Evolutionary conservation across 2,329 filamentous ascomycete species (phyloP).

Genomic region (Diaporthe sp.): DNA sequence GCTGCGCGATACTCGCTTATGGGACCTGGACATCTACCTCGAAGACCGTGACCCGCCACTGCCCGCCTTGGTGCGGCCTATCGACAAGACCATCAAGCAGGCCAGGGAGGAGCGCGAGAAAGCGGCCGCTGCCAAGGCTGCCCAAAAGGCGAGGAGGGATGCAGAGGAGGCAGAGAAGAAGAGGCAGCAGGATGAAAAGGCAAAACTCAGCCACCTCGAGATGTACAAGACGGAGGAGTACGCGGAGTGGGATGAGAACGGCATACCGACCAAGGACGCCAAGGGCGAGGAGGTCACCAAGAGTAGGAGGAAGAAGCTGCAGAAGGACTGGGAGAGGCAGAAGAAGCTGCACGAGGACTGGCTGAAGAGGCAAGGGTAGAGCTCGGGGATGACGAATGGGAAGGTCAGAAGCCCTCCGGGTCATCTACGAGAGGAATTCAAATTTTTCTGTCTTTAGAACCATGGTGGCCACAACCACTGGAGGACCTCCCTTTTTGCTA

Average conservation of each 20-base stretch:
- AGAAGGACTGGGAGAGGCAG: conserved; percentile 80
- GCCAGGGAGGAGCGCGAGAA: conserved; percentile 67
- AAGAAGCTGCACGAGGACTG: conserved; percentile 76
- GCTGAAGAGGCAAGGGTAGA: conserved; percentile 43
- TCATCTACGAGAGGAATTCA: too few relatives aligned
- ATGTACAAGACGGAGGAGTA: conserved; percentile 62
- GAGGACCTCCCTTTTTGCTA: background rate
- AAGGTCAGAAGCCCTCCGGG: background rate
- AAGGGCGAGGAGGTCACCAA: conserved; percentile 77
- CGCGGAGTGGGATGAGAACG: conserved; percentile 74
- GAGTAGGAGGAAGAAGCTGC: conserved; percentile 74
- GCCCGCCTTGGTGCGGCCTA: conserved; percentile 74
- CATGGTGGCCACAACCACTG: background rate
- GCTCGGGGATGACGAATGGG: background rate
- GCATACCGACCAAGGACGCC: conserved; percentile 72
- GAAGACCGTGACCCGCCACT: conserved; percentile 71
- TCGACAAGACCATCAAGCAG: conserved; percentile 71
- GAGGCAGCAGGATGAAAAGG: conserved; percentile 56
- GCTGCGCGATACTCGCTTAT: conserved; percentile 75
- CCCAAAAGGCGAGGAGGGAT: conserved; percentile 51
- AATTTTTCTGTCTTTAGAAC: background rate
- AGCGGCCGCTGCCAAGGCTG: conserved; percentile 65
- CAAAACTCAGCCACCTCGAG: conserved; percentile 48
- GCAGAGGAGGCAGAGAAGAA: conserved; percentile 55
- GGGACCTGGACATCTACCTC: conserved; percentile 77